Evolutionary conservation across 306 rosid genomes (phyloP).

Genomic region (Castanospermum australe): DNA sequence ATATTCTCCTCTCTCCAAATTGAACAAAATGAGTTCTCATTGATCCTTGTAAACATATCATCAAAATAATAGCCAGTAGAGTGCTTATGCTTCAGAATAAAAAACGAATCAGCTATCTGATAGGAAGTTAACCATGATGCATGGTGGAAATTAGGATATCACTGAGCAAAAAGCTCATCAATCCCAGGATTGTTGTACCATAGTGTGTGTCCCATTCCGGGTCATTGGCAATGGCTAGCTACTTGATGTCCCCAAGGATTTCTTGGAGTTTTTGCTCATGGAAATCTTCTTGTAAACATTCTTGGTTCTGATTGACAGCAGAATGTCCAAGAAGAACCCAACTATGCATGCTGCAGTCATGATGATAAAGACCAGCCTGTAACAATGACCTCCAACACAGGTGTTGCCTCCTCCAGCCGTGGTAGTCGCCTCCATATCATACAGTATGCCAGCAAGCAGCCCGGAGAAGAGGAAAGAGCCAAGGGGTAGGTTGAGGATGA

Average conservation of each 20-base stretch:
- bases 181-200: slow-evolving; percentile 18
- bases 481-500: slow-evolving; percentile 85
- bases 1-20: neutral
- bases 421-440: slow-evolving; percentile 79
- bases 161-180: slow-evolving; percentile 35
- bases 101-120: neutral
- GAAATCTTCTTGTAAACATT: slow-evolving; percentile 59
- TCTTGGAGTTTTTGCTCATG: slow-evolving; percentile 54
- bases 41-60: neutral
- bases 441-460: slow-evolving; percentile 74
- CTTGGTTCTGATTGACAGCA: slow-evolving; percentile 61
- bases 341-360: slow-evolving; percentile 74
- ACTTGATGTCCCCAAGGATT: slow-evolving; percentile 8
- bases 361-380: slow-evolving; percentile 61
- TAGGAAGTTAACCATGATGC: neutral
- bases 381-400: slow-evolving; percentile 86
- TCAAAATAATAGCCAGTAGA: neutral
- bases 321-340: slow-evolving; percentile 77
- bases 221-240: slow-evolving; percentile 20
- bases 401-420: slow-evolving; percentile 79
- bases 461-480: slow-evolving; percentile 97
- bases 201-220: neutral
- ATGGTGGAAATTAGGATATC: slow-evolving; percentile 34
- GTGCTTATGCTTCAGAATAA: neutral
- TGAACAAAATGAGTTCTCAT: slow-evolving; percentile 2